phyloP scores from a whole-genome alignment of 345 rosid species.

The Aquilaria yunnanensis region DNA sequence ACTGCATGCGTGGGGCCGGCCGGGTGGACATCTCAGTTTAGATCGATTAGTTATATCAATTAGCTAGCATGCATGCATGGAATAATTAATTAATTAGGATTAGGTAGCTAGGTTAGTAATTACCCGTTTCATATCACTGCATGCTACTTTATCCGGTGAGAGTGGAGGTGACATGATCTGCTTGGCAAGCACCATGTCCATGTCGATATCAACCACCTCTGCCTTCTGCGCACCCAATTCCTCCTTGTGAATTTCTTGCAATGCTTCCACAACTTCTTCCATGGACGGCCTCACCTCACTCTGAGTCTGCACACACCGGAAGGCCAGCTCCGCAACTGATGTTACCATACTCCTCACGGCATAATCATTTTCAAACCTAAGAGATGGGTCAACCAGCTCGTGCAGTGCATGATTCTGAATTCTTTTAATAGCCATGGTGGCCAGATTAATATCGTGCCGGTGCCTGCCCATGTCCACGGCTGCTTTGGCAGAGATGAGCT shows the following conservation, averaged over 20 bases:
- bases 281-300: slow-evolving; percentile 6
- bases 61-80: too few relatives aligned
- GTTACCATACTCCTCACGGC: slow-evolving; percentile 15
- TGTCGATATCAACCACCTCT: slow-evolving; percentile 22
- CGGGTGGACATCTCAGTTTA: too few relatives aligned
- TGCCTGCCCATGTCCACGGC: slow-evolving; percentile 28
- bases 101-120: too few relatives aligned
- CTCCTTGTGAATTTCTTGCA: slow-evolving; percentile 1
- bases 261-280: neutral
- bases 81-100: too few relatives aligned
- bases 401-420: slow-evolving; percentile 16
- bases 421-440: slow-evolving; percentile 24
- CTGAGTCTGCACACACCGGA: slow-evolving; percentile 26
- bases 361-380: slow-evolving; percentile 22
- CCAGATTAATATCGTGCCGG: slow-evolving; percentile 23
- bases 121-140: too few relatives aligned
- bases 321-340: slow-evolving; percentile 24
- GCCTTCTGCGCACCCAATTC: neutral
- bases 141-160: too few relatives aligned
- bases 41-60: too few relatives aligned
- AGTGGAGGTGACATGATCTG: too few relatives aligned
- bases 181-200: neutral
- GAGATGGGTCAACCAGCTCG: slow-evolving; percentile 20
- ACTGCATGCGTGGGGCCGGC: too few relatives aligned
- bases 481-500: slow-evolving; percentile 22